These are phyloP conservation scores for Neltuma alba DNA, from an alignment of 306 rosid species.

Conservation along the genomic window DNA sequence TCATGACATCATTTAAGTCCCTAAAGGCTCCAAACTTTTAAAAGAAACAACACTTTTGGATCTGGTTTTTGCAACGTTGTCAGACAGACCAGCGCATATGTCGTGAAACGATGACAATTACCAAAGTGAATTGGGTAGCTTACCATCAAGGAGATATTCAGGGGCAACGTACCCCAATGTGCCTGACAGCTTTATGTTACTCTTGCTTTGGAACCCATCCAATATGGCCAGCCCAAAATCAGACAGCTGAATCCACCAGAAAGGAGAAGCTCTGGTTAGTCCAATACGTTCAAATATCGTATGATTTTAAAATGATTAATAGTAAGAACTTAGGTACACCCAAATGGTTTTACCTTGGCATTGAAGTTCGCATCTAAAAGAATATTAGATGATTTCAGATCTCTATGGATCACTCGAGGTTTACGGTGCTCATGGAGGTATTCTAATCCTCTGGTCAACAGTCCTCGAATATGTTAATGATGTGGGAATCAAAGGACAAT, in stretches of 20 bases:
- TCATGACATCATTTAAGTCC: conserved; percentile 38
- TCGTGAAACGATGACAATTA: conserved; percentile 29
- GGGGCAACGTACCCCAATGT: conserved; percentile 96
- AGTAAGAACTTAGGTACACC: not conserved
- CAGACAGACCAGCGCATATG: conserved; percentile 36
- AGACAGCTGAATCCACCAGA: conserved; percentile 74
- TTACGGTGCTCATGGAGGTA: conserved; percentile 86
- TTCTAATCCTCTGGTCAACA: conserved; percentile 84
- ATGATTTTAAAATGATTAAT: not conserved
- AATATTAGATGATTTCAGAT: conserved; percentile 94
- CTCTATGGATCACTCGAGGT: conserved; percentile 91
- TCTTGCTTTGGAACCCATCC: conserved; percentile 80
- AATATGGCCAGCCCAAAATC: conserved; percentile 92
- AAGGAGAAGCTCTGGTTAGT: conserved; percentile 23
- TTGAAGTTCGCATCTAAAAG: conserved; percentile 91
- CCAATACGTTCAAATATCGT: conserved; percentile 5
- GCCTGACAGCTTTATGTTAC: conserved; percentile 84
- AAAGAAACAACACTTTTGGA: conserved; percentile 38
- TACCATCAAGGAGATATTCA: conserved; percentile 95
- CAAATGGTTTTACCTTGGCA: conserved; percentile 69
- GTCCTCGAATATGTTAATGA: conserved; percentile 33
- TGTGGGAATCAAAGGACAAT: not conserved
- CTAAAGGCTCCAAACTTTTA: conserved; percentile 23
- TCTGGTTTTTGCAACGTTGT: conserved; percentile 38
- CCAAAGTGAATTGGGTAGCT: conserved; percentile 47